Evolutionary conservation across 306 rosid species (phyloP), one percentile per base, ranked within the genome.

Genomic region (Oemleria cerasiformis): DNA sequence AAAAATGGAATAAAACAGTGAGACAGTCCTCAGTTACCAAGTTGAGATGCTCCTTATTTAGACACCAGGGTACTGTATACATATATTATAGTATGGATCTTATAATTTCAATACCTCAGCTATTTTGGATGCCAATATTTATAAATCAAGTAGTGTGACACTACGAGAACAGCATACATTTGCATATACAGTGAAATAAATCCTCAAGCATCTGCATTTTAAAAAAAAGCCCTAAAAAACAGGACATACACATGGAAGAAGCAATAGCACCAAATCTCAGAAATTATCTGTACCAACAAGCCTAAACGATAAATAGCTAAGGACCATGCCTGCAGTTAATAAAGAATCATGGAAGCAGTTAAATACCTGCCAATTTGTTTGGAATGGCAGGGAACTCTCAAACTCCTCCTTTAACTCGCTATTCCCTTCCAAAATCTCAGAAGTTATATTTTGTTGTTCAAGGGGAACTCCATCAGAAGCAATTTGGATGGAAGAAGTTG

Each of bases 321-420:
- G 60, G 8, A 36, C 21, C 47, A 61, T 39, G 60, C 20, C 39
- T 3, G 12, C 25, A 34, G 43, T 13, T 13, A 5, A 45, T 58
- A 17, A 57, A 66, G 25, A 34, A 60, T 2, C 12, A 78, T 38
- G 17, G 34, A 34, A 60, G 34, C 45, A 6, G 11, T 34, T 71
- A 74, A 76, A 74, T 84, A 92, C 97, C 97, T 84, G 90, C 93
- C 96, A 89, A 71, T 74, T 81, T 51, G 90, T 74, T 75, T 80
- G 77, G 58, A 80, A 71, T 72, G 90, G 63, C 76, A 67, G 78
- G 74, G 87, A 77, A 77, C 60, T 83, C 69, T 77, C 84, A 57
- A 75, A 79, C 74, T 80, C 85, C 76, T 65, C 82, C 59, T 71
- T 66, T 48, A 78, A 53, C 63, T 60, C 64, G 71, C 72, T 81